These are phyloP conservation scores for Crithidia thermophila DNA, from an alignment of 208 protist genomes.

Conservation along the genomic window DNA sequence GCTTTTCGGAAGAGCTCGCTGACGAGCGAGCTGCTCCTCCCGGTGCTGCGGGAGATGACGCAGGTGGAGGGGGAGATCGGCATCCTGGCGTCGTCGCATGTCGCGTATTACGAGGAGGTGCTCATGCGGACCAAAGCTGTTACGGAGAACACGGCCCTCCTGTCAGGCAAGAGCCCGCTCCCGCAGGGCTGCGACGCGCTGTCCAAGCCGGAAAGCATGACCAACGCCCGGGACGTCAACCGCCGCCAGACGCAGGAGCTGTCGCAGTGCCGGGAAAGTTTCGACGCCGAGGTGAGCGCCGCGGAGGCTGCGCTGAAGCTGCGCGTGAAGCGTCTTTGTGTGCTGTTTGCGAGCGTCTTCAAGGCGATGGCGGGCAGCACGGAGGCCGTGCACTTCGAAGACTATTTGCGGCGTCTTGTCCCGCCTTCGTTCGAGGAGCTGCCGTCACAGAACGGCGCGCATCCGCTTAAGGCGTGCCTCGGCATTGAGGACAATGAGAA, in stretches of 20 bases:
- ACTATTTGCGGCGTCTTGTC: constrained; percentile 14
- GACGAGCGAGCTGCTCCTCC: constrained; percentile 14
- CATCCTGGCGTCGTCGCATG: constrained; percentile 20
- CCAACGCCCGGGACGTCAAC: constrained; percentile 13
- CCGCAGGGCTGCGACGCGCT: constrained; percentile 23
- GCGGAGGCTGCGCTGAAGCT: constrained; percentile 7
- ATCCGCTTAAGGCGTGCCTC: constrained; percentile 18
- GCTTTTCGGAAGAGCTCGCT: constrained; percentile 23
- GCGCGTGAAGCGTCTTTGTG: constrained; percentile 19
- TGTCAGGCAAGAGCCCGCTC: constrained; percentile 13
- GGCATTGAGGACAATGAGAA: constrained; percentile 10
- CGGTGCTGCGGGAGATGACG: constrained; percentile 13
- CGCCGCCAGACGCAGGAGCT: constrained; percentile 14
- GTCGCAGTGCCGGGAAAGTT: neutral
- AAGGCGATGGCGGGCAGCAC: constrained; percentile 14
- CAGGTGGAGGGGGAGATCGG: constrained; percentile 17
- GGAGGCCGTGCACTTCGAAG: constrained; percentile 7
- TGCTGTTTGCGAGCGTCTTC: constrained; percentile 8
- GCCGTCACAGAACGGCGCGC: neutral
- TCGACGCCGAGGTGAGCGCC: constrained; percentile 17
- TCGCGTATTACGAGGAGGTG: constrained; percentile 25
- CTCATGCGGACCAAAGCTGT: constrained; percentile 27
- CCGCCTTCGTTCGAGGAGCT: constrained; percentile 7
- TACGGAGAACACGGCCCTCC: constrained; percentile 14
- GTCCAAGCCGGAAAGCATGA: constrained; percentile 18